Percentiles rank a stretch among this genome's conserved stretches.
phyloP scores from a whole-genome alignment of 768 basidiomycete genomes.

The Psilocybe subaeruginosa region DNA sequence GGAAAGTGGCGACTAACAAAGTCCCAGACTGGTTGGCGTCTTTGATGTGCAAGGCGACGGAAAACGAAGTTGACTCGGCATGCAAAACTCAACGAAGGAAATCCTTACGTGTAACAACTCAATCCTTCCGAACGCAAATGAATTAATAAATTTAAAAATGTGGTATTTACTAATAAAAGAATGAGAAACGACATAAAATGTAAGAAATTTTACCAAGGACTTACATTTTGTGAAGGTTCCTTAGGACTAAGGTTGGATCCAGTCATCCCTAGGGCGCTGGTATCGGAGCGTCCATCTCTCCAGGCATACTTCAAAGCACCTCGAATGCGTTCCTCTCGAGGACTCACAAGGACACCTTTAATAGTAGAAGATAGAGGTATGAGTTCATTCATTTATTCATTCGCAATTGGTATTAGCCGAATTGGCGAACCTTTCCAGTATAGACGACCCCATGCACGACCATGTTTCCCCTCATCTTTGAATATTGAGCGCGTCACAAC shows the following conservation, averaged over 20 bases:
- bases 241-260: neutral
- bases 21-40: too few relatives aligned
- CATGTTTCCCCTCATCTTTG: slow-evolving; percentile 75
- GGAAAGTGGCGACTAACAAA: too few relatives aligned
- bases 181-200: neutral
- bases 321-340: slow-evolving; percentile 61
- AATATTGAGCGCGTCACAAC: slow-evolving; percentile 69
- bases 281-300: slow-evolving; percentile 56
- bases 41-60: too few relatives aligned
- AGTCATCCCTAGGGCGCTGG: neutral
- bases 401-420: neutral
- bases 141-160: neutral
- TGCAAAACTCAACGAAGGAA: too few relatives aligned
- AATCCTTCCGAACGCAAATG: too few relatives aligned
- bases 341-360: slow-evolving; percentile 64
- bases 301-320: slow-evolving; percentile 80
- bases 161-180: neutral
- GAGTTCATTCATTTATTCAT: neutral
- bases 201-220: neutral
- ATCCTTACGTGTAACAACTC: too few relatives aligned
- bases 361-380: neutral
- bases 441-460: slow-evolving; percentile 82
- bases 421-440: slow-evolving; percentile 74
- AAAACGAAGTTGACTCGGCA: too few relatives aligned
- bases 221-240: slow-evolving; percentile 1